Evolutionary conservation across 2,329 filamentous ascomycete genomes (phyloP), one percentile per base, ranked within the genome.

Genomic region (Penicillium psychrosexuale): DNA sequence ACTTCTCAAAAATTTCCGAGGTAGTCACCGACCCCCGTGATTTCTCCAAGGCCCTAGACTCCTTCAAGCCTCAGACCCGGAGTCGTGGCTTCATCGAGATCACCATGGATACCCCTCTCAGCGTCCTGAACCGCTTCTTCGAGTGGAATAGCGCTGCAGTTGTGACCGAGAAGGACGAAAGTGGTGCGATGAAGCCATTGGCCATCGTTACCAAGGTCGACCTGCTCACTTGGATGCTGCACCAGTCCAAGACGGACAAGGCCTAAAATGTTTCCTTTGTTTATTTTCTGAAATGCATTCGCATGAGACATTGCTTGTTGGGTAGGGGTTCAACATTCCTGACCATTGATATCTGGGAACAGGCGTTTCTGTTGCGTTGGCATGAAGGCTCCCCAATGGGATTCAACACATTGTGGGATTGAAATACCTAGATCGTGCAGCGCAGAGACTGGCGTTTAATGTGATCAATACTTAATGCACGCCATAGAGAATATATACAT

Each of bases 61-160:
- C 59, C 48, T 37, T 58, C 27, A 55, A 63, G 12, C 71, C 76
- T 12, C 72, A 78, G 12, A 69, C 72, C 62, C 83, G 84, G 73
- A 69, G 73, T 22, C 81, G 86, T 55, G 86, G 89, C 69, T 99
- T 96, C 75, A 89, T 97, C 47, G 89, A 97, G 76, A 96, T 99
- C 69, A 97, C 94, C 7, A 80, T 89, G 71, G 90, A 97, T 62
- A 99, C 94, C 1, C 88, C 89, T 3, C 80, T 99, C 37, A 84
- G 83, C 44, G 87, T 89, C 42, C 81, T 99, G 51, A 93, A 91
- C 78, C 86, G 89, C 68, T 99, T 99, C 77, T 91, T 97, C 62
- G 91, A 97, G 77, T 97, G 94, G 91, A 97, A 99, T 76, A 94
- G 89, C 64, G 93, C 94, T 0, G 94, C 94, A 0, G 86, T 99